Evolutionary conservation across 805 yeast species (phyloP), one percentile per base, ranked within the genome.

Genomic region (Ogataea ganodermae): DNA sequence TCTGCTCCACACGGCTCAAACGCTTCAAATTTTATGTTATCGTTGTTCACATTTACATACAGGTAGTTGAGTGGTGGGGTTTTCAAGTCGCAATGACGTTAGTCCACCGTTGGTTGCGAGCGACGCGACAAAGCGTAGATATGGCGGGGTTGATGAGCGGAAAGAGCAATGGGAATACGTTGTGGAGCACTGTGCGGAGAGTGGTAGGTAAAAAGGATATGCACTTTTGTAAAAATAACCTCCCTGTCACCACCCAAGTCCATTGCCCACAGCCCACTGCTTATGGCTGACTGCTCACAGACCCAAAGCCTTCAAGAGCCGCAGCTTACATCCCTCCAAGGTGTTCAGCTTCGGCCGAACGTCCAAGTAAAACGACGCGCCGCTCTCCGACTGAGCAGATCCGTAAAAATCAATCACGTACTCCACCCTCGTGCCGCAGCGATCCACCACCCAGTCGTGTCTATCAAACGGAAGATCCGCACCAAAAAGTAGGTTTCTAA

Each of bases 391-490:
- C 7, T 81, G 74, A 44, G 75, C 77, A 5, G 85, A 84, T 14
- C 68, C 57, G 67, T 92, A 92, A 63, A 90, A 92, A 66, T 92
- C 99, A 60, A 92, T 92, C 36, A 92, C 97, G 59, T 92, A 92
- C 41, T 89, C 97, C 17, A 92, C 77, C 42, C 78, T 76, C 18
- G 71, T 76, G 3, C 98, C 98, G 66, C 97, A 89, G 45, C 97
- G 72, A 58, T 86, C 83, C 9, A 92, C 77, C 6, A 78, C 73
- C 99, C 99, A 92, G 67, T 92, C 99, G 63, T 92, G 99, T 59
- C 99, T 78, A 68, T 92, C 99, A 69, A 92, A 92, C 0, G 99
- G 99, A 51, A 78, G 78, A 42, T 81, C 82, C 48, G 79, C 74
- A 0, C 96, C 96, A 51, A 64, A 65, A 43, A 88, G 59, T 31